These are phyloP conservation scores for Trametes meyenii DNA, from an alignment of 768 basidiomycete genomes.

Conservation along the genomic window DNA sequence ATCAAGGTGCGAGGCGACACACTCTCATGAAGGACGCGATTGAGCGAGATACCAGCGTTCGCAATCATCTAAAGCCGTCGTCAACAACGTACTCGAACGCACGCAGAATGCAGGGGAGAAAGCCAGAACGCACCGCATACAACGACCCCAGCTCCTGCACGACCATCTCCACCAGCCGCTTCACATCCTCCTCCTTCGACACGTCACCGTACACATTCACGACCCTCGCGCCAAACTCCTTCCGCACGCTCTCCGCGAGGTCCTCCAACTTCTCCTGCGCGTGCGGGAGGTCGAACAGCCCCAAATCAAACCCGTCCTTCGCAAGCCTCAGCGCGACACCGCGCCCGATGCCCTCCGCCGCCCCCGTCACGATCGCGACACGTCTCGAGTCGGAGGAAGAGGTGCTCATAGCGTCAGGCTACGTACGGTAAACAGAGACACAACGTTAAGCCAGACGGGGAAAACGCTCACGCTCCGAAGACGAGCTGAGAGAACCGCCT, in stretches of 20 bases:
- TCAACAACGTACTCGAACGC: background rate
- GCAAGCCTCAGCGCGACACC: constrained; percentile 31
- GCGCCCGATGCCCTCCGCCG: constrained; percentile 36
- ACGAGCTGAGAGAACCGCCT: no score
- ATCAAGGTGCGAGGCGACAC: background rate
- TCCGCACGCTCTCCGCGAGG: constrained; percentile 20
- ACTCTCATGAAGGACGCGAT: constrained; percentile 24
- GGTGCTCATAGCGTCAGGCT: background rate
- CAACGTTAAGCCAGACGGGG: background rate
- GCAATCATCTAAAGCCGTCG: constrained; percentile 31
- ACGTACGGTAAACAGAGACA: background rate
- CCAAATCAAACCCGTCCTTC: constrained; percentile 30
- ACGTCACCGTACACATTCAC: constrained; percentile 44
- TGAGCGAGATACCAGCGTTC: constrained; percentile 32
- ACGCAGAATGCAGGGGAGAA: background rate
- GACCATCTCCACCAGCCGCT: constrained; percentile 39
- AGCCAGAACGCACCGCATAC: constrained; percentile 45
- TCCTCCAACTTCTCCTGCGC: constrained; percentile 17
- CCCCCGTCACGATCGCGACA: constrained; percentile 35
- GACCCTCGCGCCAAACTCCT: constrained; percentile 26
- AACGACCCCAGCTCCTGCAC: constrained; percentile 43
- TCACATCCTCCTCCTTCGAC: constrained; percentile 42
- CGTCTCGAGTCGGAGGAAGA: background rate
- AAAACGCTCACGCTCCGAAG: no score
- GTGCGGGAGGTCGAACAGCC: constrained; percentile 28